Evolutionary conservation across 768 basidiomycete genomes (phyloP).

Genomic region (Baorangia bicolor): DNA sequence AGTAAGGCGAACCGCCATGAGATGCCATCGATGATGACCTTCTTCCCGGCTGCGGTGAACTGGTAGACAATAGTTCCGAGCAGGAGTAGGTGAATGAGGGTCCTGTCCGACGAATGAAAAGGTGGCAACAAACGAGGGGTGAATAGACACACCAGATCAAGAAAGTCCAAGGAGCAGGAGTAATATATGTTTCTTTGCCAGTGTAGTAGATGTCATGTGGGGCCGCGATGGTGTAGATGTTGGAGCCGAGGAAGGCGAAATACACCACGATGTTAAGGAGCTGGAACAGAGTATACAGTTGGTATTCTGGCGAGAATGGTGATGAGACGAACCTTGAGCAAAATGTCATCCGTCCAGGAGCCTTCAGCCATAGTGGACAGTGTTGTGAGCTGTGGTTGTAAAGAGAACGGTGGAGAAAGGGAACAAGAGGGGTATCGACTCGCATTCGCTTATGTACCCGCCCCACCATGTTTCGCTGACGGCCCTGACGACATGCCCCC

Average conservation of each 20-base stretch:
- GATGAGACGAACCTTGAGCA: conserved; percentile 62
- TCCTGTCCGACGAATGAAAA: conserved; percentile 45
- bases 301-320: neutral
- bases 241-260: conserved; percentile 84
- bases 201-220: conserved; percentile 69
- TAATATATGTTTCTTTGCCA: conserved; percentile 87
- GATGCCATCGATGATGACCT: conserved; percentile 80
- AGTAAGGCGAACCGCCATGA: conserved; percentile 92
- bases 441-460: conserved; percentile 29
- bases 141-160: conserved; percentile 67
- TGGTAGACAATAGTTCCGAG: conserved; percentile 91
- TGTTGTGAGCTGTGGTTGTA: neutral
- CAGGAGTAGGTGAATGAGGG: conserved; percentile 85
- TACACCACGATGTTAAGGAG: conserved; percentile 82
- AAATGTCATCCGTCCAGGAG: conserved; percentile 73
- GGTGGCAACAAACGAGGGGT: neutral
- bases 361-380: conserved; percentile 48
- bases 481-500: conserved; percentile 23
- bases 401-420: conserved; percentile 6
- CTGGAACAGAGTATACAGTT: conserved; percentile 29
- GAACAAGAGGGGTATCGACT: conserved; percentile 18
- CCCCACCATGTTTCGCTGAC: neutral
- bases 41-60: conserved; percentile 76
- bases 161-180: conserved; percentile 93
- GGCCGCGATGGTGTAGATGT: conserved; percentile 81